These are phyloP conservation scores for Citrullus amarus DNA, from an alignment of 306 rosid species.

Conservation along the genomic window DNA sequence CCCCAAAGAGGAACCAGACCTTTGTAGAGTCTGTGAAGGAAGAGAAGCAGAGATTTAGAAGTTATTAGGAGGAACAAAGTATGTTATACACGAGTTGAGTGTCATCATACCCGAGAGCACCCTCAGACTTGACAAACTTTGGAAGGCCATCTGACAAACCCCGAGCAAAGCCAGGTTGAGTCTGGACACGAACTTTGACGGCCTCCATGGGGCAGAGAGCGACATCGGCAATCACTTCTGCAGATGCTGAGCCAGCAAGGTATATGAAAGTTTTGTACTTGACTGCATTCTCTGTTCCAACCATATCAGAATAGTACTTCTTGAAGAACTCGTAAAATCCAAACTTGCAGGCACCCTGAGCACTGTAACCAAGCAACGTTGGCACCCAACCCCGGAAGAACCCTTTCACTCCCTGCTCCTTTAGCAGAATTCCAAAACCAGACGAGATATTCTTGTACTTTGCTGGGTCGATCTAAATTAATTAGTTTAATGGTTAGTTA, in stretches of 20 bases:
- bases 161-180: slow-evolving; percentile 78
- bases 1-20: slow-evolving; percentile 93
- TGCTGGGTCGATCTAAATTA: slow-evolving; percentile 38
- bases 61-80: background rate
- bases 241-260: slow-evolving; percentile 76
- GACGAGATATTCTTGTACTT: slow-evolving; percentile 58
- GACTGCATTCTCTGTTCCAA: slow-evolving; percentile 56
- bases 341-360: slow-evolving; percentile 73
- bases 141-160: slow-evolving; percentile 72
- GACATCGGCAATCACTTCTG: slow-evolving; percentile 65
- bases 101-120: slow-evolving; percentile 35
- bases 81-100: background rate
- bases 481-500: no score
- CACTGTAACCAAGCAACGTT: slow-evolving; percentile 69
- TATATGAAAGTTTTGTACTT: slow-evolving; percentile 73
- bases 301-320: slow-evolving; percentile 71
- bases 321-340: slow-evolving; percentile 81
- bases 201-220: slow-evolving; percentile 91
- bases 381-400: slow-evolving; percentile 80
- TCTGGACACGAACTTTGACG: slow-evolving; percentile 79
- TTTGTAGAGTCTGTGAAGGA: slow-evolving; percentile 49
- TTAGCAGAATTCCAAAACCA: slow-evolving; percentile 58
- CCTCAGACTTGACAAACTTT: slow-evolving; percentile 56
- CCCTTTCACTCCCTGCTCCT: slow-evolving; percentile 63
- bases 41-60: background rate